Evolutionary conservation across 495 filamentous ascomycete genomes (phyloP).

Genomic region (Xylaria scruposa): DNA sequence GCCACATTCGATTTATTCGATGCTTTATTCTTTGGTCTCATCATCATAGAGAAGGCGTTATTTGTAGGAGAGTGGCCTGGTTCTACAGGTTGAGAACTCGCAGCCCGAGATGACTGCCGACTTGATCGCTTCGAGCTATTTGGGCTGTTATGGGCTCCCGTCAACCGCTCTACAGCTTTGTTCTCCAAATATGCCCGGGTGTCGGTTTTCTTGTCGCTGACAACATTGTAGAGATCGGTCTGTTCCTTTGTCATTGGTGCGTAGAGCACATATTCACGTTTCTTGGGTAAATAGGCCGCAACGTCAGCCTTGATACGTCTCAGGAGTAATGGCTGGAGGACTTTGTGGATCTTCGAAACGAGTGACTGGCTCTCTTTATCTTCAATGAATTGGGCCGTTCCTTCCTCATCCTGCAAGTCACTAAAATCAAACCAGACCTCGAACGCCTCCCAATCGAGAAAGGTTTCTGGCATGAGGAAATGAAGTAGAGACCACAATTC

Average conservation of each 20-base stretch:
- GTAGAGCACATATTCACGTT: constrained; percentile 93
- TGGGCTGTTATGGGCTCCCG: constrained; percentile 47
- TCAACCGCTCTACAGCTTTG: constrained; percentile 78
- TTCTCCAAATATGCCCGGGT: constrained; percentile 82
- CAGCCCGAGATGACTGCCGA: constrained; percentile 47
- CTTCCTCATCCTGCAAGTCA: constrained; percentile 76
- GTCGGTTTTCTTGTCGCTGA: constrained; percentile 72
- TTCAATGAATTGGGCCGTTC: constrained; percentile 72
- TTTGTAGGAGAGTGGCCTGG: constrained; percentile 30
- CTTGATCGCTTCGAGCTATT: constrained; percentile 43
- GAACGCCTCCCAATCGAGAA: constrained; percentile 86
- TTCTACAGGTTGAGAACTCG: constrained; percentile 34
- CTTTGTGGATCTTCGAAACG: constrained; percentile 87
- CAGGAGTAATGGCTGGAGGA: constrained; percentile 89
- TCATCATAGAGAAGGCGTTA: constrained; percentile 58
- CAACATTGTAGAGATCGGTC: constrained; percentile 87
- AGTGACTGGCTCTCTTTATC: constrained; percentile 83
- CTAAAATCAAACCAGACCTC: constrained; percentile 97
- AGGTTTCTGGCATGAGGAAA: constrained; percentile 91
- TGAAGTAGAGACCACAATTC: constrained; percentile 96
- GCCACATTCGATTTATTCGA: constrained; percentile 32
- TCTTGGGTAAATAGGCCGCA: constrained; percentile 86
- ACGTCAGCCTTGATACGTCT: constrained; percentile 93
- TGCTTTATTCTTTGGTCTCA: constrained; percentile 46
- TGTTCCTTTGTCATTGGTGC: constrained; percentile 88